phyloP scores from a whole-genome alignment of 495 filamentous ascomycete genomes.

The Friedmanniomyces endolithicus region DNA sequence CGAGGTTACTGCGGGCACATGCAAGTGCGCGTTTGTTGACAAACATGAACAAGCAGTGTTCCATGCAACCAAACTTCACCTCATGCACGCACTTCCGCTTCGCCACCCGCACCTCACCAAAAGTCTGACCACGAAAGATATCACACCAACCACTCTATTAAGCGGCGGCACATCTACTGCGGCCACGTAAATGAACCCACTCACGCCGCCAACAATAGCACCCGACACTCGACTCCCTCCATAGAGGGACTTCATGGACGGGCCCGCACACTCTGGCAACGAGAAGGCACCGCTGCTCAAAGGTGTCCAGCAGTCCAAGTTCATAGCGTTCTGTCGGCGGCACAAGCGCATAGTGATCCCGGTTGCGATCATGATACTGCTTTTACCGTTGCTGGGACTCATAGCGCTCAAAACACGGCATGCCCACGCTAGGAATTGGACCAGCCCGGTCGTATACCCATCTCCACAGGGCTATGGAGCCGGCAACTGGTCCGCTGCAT shows the following conservation, averaged over 20 bases:
- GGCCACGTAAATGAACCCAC: not conserved
- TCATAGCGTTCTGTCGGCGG: not conserved
- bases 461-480: constrained; percentile 13
- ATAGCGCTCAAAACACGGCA: constrained; percentile 6
- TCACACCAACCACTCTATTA: too few relatives aligned
- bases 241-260: not conserved
- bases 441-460: constrained; percentile 12
- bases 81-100: too few relatives aligned
- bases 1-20: too few relatives aligned
- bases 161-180: not conserved
- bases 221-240: not conserved
- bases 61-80: too few relatives aligned
- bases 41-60: too few relatives aligned
- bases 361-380: constrained; percentile 3
- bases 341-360: constrained; percentile 5
- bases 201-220: not conserved
- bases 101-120: too few relatives aligned
- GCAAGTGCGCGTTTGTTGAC: too few relatives aligned
- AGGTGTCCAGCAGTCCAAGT: not conserved
- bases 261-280: not conserved
- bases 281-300: constrained; percentile 3
- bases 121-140: too few relatives aligned
- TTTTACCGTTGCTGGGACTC: constrained; percentile 9
- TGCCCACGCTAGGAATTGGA: constrained; percentile 10
- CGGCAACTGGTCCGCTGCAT: constrained; percentile 14